A percentile compares a stretch with the other conserved stretches of the same genome.
phyloP scores from a whole-genome alignment of 306 rosid genomes.

The Clitoria ternatea region DNA sequence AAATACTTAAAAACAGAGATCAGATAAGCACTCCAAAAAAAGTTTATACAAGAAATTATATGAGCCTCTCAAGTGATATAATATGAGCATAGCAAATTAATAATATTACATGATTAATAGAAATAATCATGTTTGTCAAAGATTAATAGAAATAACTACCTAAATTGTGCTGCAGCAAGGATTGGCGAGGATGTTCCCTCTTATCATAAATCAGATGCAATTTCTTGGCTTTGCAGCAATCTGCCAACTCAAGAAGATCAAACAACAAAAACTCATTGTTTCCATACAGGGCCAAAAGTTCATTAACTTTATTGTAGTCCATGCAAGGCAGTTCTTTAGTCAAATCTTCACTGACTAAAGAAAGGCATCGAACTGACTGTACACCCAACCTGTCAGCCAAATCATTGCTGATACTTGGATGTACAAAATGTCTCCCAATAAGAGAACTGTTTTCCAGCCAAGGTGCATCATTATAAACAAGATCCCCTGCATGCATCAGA shows the following conservation, averaged over 20 bases:
- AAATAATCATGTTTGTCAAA: neutral
- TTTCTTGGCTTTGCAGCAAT: constrained; percentile 85
- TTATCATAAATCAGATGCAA: constrained; percentile 85
- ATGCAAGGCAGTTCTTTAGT: constrained; percentile 88
- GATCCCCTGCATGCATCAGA: constrained; percentile 62
- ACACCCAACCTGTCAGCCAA: constrained; percentile 83
- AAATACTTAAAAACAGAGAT: neutral
- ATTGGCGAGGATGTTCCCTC: constrained; percentile 93
- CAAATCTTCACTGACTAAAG: constrained; percentile 84
- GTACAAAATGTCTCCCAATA: constrained; percentile 68
- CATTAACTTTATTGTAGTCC: constrained; percentile 77
- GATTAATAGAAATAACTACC: constrained; percentile 38
- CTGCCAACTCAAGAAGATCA: constrained; percentile 98
- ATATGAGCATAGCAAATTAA: neutral
- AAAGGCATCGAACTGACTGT: constrained; percentile 80
- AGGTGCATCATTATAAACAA: constrained; percentile 95
- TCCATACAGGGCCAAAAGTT: constrained; percentile 71
- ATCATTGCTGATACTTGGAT: constrained; percentile 88
- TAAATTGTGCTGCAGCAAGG: constrained; percentile 91
- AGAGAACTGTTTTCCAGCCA: constrained; percentile 81
- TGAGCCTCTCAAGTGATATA: constrained; percentile 17
- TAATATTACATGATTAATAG: neutral
- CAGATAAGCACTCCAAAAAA: neutral
- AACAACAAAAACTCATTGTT: constrained; percentile 68
- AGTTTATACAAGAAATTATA: neutral